These are phyloP conservation scores for Colletotrichum lupini DNA, from an alignment of 2,329 filamentous ascomycete species.

Conservation along the genomic window DNA sequence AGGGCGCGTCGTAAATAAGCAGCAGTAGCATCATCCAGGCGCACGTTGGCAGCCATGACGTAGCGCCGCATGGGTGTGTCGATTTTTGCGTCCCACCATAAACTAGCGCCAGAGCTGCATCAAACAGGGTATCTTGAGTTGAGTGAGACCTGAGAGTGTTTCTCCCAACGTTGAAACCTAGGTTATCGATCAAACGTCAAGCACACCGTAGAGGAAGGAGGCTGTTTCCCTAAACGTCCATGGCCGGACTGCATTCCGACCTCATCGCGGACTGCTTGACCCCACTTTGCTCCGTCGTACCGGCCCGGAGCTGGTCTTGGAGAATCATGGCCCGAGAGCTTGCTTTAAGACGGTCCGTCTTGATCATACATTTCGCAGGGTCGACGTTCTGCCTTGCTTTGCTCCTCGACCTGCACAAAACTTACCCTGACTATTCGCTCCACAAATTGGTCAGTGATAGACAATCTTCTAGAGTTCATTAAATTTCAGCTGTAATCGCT, in stretches of 20 bases:
- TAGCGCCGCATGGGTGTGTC: conserved; percentile 8
- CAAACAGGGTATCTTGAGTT: not conserved
- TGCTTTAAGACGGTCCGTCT: not conserved
- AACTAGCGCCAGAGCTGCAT: conserved; percentile 13
- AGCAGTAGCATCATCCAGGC: not conserved
- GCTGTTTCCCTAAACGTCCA: not conserved
- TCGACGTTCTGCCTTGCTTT: no score
- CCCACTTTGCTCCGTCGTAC: not conserved
- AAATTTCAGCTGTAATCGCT: no score
- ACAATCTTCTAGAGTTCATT: no score
- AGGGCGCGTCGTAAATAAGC: not conserved
- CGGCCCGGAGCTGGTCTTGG: not conserved
- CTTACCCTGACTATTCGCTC: no score
- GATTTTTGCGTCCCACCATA: not conserved
- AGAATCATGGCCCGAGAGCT: not conserved
- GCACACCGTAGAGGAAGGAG: not conserved
- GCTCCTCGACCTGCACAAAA: no score
- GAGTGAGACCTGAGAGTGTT: no score
- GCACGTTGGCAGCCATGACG: conserved; percentile 27
- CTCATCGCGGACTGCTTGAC: not conserved
- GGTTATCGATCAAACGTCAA: no score
- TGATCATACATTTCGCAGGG: no score
- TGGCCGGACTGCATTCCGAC: not conserved
- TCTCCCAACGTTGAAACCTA: no score
- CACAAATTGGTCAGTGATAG: no score